phyloP scores from a whole-genome alignment of 2,329 filamentous ascomycete genomes.

The Coleophoma crateriformis region DNA sequence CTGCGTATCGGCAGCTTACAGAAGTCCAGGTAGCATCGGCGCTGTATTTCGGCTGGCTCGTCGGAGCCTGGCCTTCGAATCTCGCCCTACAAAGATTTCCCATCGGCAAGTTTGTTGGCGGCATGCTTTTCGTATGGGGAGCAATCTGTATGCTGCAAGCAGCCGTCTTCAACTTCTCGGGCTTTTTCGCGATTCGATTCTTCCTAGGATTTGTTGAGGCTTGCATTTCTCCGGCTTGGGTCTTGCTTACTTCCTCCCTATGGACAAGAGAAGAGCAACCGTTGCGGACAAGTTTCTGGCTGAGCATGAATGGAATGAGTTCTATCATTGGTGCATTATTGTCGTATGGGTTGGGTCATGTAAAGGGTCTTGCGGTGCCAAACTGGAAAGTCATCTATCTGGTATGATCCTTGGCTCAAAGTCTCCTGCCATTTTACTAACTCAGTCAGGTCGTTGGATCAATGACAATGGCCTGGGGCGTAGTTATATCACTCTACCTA shows the following conservation, averaged over 20 bases:
- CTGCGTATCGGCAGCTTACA: no score
- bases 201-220: slow-evolving; percentile 54
- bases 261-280: slow-evolving; percentile 62
- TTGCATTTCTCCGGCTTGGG: slow-evolving; percentile 58
- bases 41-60: slow-evolving; percentile 37
- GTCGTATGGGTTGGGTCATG: slow-evolving; percentile 61
- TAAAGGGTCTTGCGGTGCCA: slow-evolving; percentile 42
- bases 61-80: slow-evolving; percentile 33
- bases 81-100: slow-evolving; percentile 34
- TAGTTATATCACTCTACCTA: slow-evolving; percentile 43
- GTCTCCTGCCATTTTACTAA: background rate
- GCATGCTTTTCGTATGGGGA: slow-evolving; percentile 39
- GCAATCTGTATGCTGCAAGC: slow-evolving; percentile 11
- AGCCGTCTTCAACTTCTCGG: slow-evolving; percentile 41
- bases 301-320: slow-evolving; percentile 42
- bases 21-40: slow-evolving; percentile 27
- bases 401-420: slow-evolving; percentile 24
- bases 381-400: slow-evolving; percentile 68
- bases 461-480: slow-evolving; percentile 42
- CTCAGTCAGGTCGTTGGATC: slow-evolving; percentile 41
- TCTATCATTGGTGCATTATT: slow-evolving; percentile 56
- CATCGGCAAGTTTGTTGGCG: slow-evolving; percentile 34
- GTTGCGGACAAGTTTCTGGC: slow-evolving; percentile 60
- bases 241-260: slow-evolving; percentile 51
- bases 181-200: slow-evolving; percentile 60